Conservation (phyloP, 805 yeast genomes). For the Nakazawaea pomicola region DNA sequence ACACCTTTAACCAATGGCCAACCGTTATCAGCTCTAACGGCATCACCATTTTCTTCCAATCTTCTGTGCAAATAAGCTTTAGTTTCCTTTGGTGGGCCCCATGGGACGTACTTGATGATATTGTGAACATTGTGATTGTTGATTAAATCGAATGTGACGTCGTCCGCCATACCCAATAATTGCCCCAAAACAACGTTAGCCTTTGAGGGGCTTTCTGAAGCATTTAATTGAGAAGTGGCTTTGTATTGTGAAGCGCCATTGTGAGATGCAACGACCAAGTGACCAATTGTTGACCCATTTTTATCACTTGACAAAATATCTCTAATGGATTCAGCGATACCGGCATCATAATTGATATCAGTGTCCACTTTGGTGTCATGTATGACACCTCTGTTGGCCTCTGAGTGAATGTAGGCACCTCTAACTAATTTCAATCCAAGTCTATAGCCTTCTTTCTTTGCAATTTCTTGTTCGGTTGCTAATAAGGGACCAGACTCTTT, state of each 20-base stretch:
- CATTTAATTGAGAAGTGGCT: slow-evolving; percentile 54
- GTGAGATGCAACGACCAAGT: slow-evolving; percentile 88
- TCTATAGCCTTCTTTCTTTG: slow-evolving; percentile 56
- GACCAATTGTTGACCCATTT: slow-evolving; percentile 51
- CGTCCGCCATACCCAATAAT: slow-evolving; percentile 93
- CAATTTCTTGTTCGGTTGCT: slow-evolving; percentile 57
- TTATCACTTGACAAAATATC: slow-evolving; percentile 39
- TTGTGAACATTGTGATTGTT: slow-evolving; percentile 60
- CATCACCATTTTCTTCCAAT: slow-evolving; percentile 94
- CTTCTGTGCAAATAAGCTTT: slow-evolving; percentile 86
- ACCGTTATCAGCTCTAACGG: slow-evolving; percentile 82
- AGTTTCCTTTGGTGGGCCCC: slow-evolving; percentile 96
- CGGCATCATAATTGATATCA: slow-evolving; percentile 71
- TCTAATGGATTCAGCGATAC: slow-evolving; percentile 57
- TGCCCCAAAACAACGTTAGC: slow-evolving; percentile 82
- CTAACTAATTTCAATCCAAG: slow-evolving; percentile 87
- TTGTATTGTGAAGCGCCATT: slow-evolving; percentile 71
- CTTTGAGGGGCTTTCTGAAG: slow-evolving; percentile 18
- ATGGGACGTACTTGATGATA: slow-evolving; percentile 90
- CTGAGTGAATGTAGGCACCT: slow-evolving; percentile 94
- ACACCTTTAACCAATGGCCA: slow-evolving; percentile 63
- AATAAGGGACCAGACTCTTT: slow-evolving; percentile 63
- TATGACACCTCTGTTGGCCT: slow-evolving; percentile 67
- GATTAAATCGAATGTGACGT: slow-evolving; percentile 72
- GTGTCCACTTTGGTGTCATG: slow-evolving; percentile 75